A percentile compares a stretch with the other conserved stretches of the same genome.
Evolutionary conservation across 305 asterid species (phyloP).

Genomic region (Coffea humblotiana): DNA sequence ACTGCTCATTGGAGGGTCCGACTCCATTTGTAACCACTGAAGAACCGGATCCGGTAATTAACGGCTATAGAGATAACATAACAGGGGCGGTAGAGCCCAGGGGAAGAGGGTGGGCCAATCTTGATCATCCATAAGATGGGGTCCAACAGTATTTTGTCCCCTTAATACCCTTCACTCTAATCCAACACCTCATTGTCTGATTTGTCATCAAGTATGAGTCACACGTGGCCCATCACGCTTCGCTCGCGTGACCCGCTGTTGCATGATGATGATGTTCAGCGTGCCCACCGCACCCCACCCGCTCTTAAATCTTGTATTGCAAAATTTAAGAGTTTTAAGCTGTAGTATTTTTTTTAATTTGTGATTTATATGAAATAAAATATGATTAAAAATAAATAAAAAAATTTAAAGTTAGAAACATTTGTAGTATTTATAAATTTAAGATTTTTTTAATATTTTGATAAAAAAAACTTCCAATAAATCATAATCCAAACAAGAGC

Average conservation of each 20-base stretch:
- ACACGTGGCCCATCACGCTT: slow-evolving; percentile 26
- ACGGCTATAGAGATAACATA: not conserved
- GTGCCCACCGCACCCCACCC: not conserved
- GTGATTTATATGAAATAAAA: too few species aligned
- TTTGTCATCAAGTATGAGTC: slow-evolving; percentile 14
- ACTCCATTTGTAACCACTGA: too few species aligned
- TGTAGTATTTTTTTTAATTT: too few species aligned
- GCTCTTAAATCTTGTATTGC: too few species aligned
- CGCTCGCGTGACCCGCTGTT: slow-evolving; percentile 35
- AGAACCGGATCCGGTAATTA: not conserved
- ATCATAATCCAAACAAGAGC: too few species aligned
- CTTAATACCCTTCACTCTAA: slow-evolving; percentile 20
- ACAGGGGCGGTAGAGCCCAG: not conserved
- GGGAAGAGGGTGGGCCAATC: slow-evolving; percentile 14
- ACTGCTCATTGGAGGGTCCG: too few species aligned
- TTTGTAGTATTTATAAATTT: too few species aligned
- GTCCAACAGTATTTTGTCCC: slow-evolving; percentile 23
- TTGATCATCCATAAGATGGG: not conserved
- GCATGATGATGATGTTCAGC: not conserved
- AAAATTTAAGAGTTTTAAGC: too few species aligned
- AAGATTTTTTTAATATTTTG: too few species aligned
- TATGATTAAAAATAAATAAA: too few species aligned
- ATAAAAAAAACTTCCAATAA: too few species aligned
- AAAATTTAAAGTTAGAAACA: too few species aligned
- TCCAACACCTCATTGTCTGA: slow-evolving; percentile 13